Evolutionary conservation across 139 green algal species (phyloP), one percentile per base, ranked within the genome.

Genomic region (Spirogloea muscicola): DNA sequence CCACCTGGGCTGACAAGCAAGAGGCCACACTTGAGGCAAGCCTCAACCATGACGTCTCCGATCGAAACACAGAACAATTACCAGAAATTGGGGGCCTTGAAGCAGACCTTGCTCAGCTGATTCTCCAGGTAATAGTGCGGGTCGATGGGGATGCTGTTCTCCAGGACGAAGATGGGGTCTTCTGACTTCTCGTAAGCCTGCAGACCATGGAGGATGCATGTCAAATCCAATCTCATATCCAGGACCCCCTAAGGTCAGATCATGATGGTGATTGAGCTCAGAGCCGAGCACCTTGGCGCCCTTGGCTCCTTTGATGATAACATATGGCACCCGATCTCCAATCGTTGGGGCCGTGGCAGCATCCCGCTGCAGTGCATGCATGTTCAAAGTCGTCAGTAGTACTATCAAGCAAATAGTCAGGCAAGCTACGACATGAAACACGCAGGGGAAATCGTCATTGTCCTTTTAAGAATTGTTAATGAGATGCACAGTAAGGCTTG

Each of bases 91-190:
- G 10, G 16, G 10, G 43, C 43, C 43, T 16, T 52, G 43, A 16
- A 52, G 10, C 43, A n/a, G 13, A 52, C 43, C 43, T 52, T 52
- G 43, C 43, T 52, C 16, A 98, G 83, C 80, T 97, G 90, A 84
- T 98, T 91, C 58, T 98, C 94, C 76, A 99, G 79, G 86, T 99
- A 99, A 83, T 99, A 92, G 80, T 96, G 87, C 33, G 39, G 51
- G 80, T 99, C 94, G 81, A 99, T 97, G 68, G 94, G 93, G 38
- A 99, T 80, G 84, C 93, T 95, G 89, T 98, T 84, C 68, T 95
- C 90, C 55, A 98, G 83, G 40, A 92, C 94, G 66, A 91, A 97
- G 73, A 98, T 96, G 31, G 94, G 94, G 82, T 98, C 94, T 86
- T 98, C 94, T 1, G 94, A 93, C 80, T 98, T 98, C 82, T 98